Evolutionary conservation across 768 basidiomycete species (phyloP), one percentile per base, ranked within the genome.

Genomic region (Lactifluus piperatus): DNA sequence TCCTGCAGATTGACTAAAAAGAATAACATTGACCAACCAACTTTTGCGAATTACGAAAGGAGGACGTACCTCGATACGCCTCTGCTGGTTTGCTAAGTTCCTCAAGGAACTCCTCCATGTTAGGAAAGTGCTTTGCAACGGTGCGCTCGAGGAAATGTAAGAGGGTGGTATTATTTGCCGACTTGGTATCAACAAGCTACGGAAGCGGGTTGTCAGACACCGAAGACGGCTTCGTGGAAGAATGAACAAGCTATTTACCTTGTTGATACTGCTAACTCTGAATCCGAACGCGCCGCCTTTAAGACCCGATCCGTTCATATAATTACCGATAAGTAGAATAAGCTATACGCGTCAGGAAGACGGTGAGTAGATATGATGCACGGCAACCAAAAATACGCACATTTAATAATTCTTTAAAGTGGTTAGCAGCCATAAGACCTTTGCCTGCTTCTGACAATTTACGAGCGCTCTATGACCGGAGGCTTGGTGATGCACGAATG

Each of bases 251-350:
- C 20, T 22, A 62, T 74, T 62, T 67, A 86, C 93, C 80, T 94
- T 94, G 75, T 99, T 98, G 72, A 99, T 94, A 71, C 94, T 95
- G 74, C 91, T 93, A 53, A 98, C 84, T 67, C 89, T 84, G 81
- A 99, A 99, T 59, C 95, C 95, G 66, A 91, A 95, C 1, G 97
- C 97, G 32, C 94, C 94, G 56, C 95, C 95, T 71, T 95, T 97
- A 66, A 92, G 81, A 54, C 94, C 93, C 54, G 92, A 88, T 6
- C 94, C 92, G 69, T 99, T 99, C 86, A 98, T 94, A 71, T 93
- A 99, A 71, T 99, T 99, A 44, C 95, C 95, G 65, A 99, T 83
- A 65, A 94, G 79, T 14, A 99, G 84, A 64, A 98, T 97, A 43
- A 99, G 81, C 87, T 86, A 54, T 20, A 45, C 1, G 32, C 11